Evolutionary conservation across 495 filamentous ascomycete genomes (phyloP).

Genomic region (Penicillium alfredii): DNA sequence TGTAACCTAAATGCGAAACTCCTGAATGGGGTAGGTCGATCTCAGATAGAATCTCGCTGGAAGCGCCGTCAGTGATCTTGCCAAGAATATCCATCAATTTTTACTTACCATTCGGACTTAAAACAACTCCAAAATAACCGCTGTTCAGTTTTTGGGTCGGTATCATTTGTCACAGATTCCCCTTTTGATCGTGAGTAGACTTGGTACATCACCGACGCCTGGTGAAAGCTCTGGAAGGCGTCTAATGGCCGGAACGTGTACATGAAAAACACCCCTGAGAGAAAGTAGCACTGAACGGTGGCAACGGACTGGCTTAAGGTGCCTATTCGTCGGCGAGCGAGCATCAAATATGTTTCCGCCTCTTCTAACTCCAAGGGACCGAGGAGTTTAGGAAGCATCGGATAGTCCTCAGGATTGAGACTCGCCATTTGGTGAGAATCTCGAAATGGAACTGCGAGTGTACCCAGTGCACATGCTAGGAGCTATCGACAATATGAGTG

Average conservation of each 20-base stretch:
- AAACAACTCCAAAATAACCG: slow-evolving; percentile 29
- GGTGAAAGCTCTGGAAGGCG: slow-evolving; percentile 17
- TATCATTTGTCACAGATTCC: too few relatives aligned
- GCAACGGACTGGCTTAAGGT: slow-evolving; percentile 13
- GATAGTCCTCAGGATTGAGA: not conserved
- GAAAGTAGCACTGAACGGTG: slow-evolving; percentile 16
- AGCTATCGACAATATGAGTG: slow-evolving; percentile 5
- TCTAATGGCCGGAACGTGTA: slow-evolving; percentile 14
- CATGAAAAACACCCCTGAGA: slow-evolving; percentile 18
- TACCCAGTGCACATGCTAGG: slow-evolving; percentile 11
- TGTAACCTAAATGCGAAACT: slow-evolving; percentile 12
- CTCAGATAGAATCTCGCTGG: slow-evolving; percentile 21
- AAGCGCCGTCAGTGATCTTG: not conserved
- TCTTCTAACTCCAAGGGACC: slow-evolving; percentile 1
- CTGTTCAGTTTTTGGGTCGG: slow-evolving; percentile 11
- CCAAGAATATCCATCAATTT: not conserved
- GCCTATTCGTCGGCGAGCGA: slow-evolving; percentile 11
- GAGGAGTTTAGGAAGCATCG: not conserved
- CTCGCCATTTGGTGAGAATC: not conserved
- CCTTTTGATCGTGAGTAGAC: not conserved
- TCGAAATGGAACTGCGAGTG: slow-evolving; percentile 6
- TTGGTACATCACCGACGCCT: slow-evolving; percentile 19
- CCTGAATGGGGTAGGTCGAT: slow-evolving; percentile 15
- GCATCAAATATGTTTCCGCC: slow-evolving; percentile 5
- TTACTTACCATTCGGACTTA: slow-evolving; percentile 19